Conservation (phyloP, 257 asterid genomes). For the Petunia secreta region DNA sequence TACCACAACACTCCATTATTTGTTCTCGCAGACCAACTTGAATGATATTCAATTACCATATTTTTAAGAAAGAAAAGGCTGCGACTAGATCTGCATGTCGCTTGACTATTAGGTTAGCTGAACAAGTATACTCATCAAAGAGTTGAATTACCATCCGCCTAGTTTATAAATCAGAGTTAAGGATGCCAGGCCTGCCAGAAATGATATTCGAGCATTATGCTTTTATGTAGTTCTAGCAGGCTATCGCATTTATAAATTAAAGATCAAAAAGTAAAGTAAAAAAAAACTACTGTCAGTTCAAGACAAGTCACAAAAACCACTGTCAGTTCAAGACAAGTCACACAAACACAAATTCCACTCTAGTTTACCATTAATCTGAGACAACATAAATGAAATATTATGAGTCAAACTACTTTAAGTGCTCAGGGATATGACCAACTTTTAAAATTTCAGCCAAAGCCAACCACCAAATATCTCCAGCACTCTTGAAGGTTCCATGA, state of each 20-base stretch:
- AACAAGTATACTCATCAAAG: constrained; percentile 18
- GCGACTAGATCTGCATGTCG: background rate
- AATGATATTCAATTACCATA: constrained; percentile 14
- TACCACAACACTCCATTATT: background rate
- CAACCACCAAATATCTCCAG: background rate
- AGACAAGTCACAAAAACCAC: constrained; percentile 9
- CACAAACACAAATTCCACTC: constrained; percentile 5
- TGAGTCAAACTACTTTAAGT: constrained; percentile 4
- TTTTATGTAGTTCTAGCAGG: background rate
- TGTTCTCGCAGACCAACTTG: constrained; percentile 19
- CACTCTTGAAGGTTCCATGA: constrained; percentile 17
- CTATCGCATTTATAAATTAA: background rate
- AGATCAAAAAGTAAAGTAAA: background rate
- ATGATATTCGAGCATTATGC: constrained; percentile 8
- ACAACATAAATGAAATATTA: constrained; percentile 19
- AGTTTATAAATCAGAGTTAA: constrained; percentile 9
- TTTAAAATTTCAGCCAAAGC: background rate
- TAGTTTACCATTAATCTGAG: constrained; percentile 18
- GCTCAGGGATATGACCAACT: constrained; percentile 7
- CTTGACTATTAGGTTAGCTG: constrained; percentile 2
- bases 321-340: background rate
- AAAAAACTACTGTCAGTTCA: background rate
- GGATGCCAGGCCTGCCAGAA: background rate
- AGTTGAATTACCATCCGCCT: background rate
- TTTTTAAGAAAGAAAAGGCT: background rate